Evolutionary conservation across 805 yeast genomes (phyloP), one percentile per base, ranked within the genome.

Genomic region (Jamesozyma piceae): DNA sequence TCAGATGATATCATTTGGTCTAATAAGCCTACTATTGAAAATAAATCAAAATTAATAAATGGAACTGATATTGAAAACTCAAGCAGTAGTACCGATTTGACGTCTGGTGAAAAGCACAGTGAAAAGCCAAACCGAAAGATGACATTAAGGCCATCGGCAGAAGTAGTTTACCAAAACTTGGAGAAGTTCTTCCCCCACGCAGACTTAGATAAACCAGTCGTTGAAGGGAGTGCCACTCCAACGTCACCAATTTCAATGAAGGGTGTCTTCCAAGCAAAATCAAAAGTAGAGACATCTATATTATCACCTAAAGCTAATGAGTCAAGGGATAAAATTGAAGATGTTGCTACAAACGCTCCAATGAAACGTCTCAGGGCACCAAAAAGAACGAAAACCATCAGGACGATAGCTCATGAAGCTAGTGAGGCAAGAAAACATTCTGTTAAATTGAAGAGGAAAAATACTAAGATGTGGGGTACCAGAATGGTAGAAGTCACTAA

Each of bases 401-500:
- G 99, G 48, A 80, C 84, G 15, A 95, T 94, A 41, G 98, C 97
- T 0, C 77, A 82, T 50, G 98, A 92, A 58, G 97, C 97, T 1
- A 70, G 75, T 45, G 78, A 78, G 51, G 77, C 78, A 4, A 67
- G 82, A 27, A 73, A 72, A 40, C 45, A 51, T 49, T 48, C 60
- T 5, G 42, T 46, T 37, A 53, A 48, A 21, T 60, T 90, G 29
- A 71, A 87, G 49, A 69, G 97, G 43, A 73, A 72, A 43, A 86
- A 92, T 55, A 92, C 99, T 1, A 94, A 92, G 65, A 76, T 92
- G 82, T 92, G 99, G 99, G 99, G 98, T 18, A 88, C 86, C 48
- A 81, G 75, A 48, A 94, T 87, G 14, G 81, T 88, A 27, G 98
- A 92, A 63, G 89, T 89, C 26, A 88, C 89, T 1, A 79, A 90